Conservation (phyloP, 1,284 basidiomycete species). For the Ganoderma lucidum region DNA sequence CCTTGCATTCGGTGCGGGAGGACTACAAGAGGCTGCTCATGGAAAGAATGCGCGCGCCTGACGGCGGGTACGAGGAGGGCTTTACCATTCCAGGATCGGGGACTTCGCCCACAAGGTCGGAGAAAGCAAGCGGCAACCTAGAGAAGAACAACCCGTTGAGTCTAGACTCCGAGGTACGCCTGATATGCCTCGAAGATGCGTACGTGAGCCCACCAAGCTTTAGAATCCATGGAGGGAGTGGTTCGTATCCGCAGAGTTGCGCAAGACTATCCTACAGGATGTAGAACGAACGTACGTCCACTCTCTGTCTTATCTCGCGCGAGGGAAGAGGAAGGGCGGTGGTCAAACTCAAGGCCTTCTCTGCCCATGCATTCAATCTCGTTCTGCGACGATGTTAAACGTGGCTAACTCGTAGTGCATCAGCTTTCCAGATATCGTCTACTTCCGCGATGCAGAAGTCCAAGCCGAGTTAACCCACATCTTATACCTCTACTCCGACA, state of each 20-base stretch:
- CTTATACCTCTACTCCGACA: slow-evolving; percentile 82
- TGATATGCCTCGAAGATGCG: not conserved
- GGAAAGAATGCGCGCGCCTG: slow-evolving; percentile 78
- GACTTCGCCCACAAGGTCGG: slow-evolving; percentile 46
- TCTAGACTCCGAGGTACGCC: slow-evolving; percentile 77
- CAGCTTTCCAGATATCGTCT: slow-evolving; percentile 90
- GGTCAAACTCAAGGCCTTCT: not conserved
- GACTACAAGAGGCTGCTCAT: slow-evolving; percentile 60
- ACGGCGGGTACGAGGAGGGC: slow-evolving; percentile 78
- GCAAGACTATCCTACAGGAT: slow-evolving; percentile 89
- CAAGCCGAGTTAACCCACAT: slow-evolving; percentile 86
- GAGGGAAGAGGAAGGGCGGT: too few relatives aligned
- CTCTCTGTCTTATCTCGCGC: not conserved
- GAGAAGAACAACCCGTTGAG: slow-evolving; percentile 88
- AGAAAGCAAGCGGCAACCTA: slow-evolving; percentile 52
- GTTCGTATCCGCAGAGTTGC: slow-evolving; percentile 87
- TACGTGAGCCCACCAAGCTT: not conserved
- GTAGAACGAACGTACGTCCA: slow-evolving; percentile 85
- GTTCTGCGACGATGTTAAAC: too few relatives aligned
- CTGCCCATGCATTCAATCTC: not conserved
- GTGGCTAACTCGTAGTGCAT: slow-evolving; percentile 5
- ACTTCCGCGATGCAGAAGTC: slow-evolving; percentile 80
- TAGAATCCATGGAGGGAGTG: slow-evolving; percentile 94
- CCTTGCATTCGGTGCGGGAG: slow-evolving; percentile 56
- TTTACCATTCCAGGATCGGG: slow-evolving; percentile 61